Base-by-base conservation (phyloP, 164 flowering plant species). In the Dillenia turbinata region DNA sequence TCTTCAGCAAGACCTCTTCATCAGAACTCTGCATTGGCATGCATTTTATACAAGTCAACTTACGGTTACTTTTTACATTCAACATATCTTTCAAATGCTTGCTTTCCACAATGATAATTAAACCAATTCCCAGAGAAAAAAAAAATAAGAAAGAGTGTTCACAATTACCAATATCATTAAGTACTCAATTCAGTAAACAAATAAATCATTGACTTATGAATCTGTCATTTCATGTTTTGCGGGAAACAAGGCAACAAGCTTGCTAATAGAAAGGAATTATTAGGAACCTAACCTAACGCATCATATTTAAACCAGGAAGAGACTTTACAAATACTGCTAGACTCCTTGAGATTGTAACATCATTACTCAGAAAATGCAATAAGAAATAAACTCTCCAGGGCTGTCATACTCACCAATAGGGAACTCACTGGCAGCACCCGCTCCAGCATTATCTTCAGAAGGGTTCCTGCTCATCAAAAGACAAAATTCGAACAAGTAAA, bases 361-460 rank as follows among this genome's bases (percentile, higher is more conserved):
- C 54, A 11, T 51, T 1, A 51, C 9, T 12, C 3, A 14, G 16
- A 51, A 13, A 19, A n/a, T 51, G n/a, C 16, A n/a, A 51, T 9
- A 15, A 51, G 16, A 9, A n/a, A n/a, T 15, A 51, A 51, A 19
- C 12, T 45, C n/a, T 57, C 26, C 54, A 22, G 13, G n/a, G 52
- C 17, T 17, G 49, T 19, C 9, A 55, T 67, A 76, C 90, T 71
- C 19, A 86, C 92, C 90, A 83, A 61, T 52, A 81, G 61, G 44
- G 73, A 69, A 60, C 67, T 69, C 56, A 77, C 72, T 51, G 90
- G 90, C 71, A 88, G 66, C 54, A 74, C 56, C 12, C 79, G 78
- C 65, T 79, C 85, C 76, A 85, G 66, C 66, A 88, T 76, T 79
- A 79, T 60, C 66, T 64, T 75, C 61, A 79, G 62, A 69, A 86